phyloP scores from a whole-genome alignment of 2,329 filamentous ascomycete genomes.

The Elsinoe fawcettii region DNA sequence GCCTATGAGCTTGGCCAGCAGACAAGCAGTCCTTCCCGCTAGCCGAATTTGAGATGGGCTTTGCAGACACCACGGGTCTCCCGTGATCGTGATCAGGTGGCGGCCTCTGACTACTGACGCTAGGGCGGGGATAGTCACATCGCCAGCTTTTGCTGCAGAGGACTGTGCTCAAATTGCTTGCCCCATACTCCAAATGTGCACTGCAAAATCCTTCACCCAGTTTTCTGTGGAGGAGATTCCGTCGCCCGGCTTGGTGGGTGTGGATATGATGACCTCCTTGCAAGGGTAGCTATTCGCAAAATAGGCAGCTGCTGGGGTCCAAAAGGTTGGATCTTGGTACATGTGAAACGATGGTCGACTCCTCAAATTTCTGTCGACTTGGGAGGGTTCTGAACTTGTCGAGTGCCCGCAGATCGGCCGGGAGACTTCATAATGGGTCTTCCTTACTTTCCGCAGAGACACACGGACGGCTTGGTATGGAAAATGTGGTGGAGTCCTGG shows the following conservation, averaged over 20 bases:
- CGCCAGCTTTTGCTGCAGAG: background rate
- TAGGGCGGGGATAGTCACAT: constrained; percentile 10
- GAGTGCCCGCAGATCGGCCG: background rate
- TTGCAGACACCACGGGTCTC: background rate
- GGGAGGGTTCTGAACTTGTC: too few species aligned
- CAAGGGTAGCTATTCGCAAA: background rate
- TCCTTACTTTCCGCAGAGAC: background rate
- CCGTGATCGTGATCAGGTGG: background rate
- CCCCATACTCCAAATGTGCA: background rate
- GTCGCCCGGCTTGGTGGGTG: background rate
- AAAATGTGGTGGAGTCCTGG: background rate
- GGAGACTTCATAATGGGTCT: background rate
- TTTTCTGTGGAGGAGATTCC: background rate
- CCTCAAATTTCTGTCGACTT: background rate
- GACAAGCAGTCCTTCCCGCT: background rate
- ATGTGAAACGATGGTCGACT: background rate
- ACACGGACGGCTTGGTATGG: background rate
- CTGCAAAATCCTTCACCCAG: background rate
- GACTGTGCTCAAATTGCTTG: constrained; percentile 3
- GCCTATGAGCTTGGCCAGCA: background rate
- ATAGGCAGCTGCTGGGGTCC: constrained; percentile 3
- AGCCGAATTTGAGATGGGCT: constrained; percentile 12
- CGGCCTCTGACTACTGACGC: background rate
- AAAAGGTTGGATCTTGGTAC: background rate
- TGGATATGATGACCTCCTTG: background rate